phyloP scores from a whole-genome alignment of 2,329 filamentous ascomycete genomes.

The Curvularia sp. region DNA sequence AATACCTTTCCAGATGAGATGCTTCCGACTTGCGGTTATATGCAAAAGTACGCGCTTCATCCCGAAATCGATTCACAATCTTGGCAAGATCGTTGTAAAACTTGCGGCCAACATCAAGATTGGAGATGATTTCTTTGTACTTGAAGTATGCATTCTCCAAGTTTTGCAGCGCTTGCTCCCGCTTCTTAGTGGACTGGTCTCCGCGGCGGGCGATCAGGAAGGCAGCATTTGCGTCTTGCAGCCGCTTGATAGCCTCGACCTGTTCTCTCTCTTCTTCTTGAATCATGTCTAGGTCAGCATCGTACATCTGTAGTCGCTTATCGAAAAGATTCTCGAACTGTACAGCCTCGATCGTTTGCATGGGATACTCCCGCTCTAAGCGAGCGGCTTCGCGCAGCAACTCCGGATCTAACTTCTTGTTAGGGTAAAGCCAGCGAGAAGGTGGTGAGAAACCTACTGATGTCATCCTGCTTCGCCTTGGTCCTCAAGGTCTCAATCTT shows the following conservation, averaged over 20 bases:
- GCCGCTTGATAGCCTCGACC: conserved; percentile 70
- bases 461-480: conserved; percentile 85
- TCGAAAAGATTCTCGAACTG: conserved; percentile 95
- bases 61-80: conserved; percentile 84
- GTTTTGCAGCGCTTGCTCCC: conserved; percentile 84
- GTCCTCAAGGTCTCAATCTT: conserved; percentile 80
- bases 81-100: conserved; percentile 97
- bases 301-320: conserved; percentile 79
- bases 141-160: conserved; percentile 92
- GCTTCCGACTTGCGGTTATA: conserved; percentile 83
- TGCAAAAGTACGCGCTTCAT: conserved; percentile 79
- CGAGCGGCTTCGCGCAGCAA: conserved; percentile 83
- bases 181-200: conserved; percentile 72
- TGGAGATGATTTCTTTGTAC: conserved; percentile 94
- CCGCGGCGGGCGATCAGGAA: conserved; percentile 76
- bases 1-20: conserved; percentile 77
- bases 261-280: conserved; percentile 78
- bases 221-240: conserved; percentile 77
- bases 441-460: conserved; percentile 61
- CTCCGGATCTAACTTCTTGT: conserved; percentile 64
- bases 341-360: conserved; percentile 81
- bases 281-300: conserved; percentile 75
- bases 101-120: conserved; percentile 88
- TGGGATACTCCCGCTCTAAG: conserved; percentile 84
- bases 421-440: conserved; percentile 25